Base-by-base conservation (phyloP, 331 rosid species). In the Acacia concinna region DNA sequence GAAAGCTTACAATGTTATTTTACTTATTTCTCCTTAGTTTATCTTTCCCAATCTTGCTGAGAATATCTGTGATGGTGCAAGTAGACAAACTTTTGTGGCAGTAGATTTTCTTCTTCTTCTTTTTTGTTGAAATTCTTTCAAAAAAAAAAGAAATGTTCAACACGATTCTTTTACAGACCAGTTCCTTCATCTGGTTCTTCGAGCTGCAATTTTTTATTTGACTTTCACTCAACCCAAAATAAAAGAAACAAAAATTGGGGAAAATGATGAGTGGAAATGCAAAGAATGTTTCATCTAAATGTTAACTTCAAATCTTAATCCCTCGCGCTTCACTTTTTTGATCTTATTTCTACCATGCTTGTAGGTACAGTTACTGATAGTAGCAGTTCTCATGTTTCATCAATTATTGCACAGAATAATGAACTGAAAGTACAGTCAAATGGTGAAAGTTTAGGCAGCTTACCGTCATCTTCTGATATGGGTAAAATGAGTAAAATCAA, bases 331-430 rank as follows among this genome's bases (percentile, higher is more conserved):
- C 49, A 73, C 44, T 75, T 52, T 83, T 75, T 35, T 67, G 8
- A 59, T 73, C 64, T 65, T 81, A 15, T 74, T 69, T 66, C 47
- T 67, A 51, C 74, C 49, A 65, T 84, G 65, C 69, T 72, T 85
- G 84, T 91, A 87, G 96, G 82, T 68, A 84, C 78, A 82, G 79
- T 69, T 64, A 68, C 46, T 14, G 86, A 81, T 78, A 52, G 83
- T 30, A 89, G 86, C 78, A 80, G 82, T 84, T 84, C 90, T 44
- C 68, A 17, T 60, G 68, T 71, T 76, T 77, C 90, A 62, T 81
- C 83, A 15, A 85, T 72, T 76, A 67, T 76, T 74, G 78, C 66
- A 68, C 81, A 79, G 78, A 87, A 81, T 71, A 86, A 57, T 69
- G 87, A 80, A 23, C 73, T 56, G 43, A 54, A 76, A 28, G 81